Conservation (phyloP, 1,284 basidiomycete genomes). For the Trichosporon coremiiforme region DNA sequence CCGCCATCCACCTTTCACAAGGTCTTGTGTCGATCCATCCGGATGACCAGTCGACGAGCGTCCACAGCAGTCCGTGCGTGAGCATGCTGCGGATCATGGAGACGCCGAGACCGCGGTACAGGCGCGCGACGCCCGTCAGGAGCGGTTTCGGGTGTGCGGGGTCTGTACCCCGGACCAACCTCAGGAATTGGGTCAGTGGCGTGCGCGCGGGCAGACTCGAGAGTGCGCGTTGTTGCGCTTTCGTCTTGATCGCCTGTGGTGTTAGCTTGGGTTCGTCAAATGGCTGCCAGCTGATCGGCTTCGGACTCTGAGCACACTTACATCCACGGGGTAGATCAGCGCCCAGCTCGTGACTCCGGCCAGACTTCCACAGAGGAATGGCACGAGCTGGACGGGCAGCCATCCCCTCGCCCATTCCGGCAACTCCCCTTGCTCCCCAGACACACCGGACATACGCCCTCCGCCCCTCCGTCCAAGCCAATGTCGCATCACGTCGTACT, state of each 20-base stretch:
- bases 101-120: conserved; percentile 54
- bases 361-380: conserved; percentile 54
- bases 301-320: too few relatives aligned
- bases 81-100: conserved; percentile 56
- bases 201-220: conserved; percentile 48
- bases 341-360: conserved; percentile 56
- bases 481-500: conserved; percentile 56
- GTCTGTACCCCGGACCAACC: conserved; percentile 53
- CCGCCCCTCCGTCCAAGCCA: conserved; percentile 38
- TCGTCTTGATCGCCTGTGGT: conserved; percentile 55
- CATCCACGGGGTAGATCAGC: conserved; percentile 56
- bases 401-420: conserved; percentile 52
- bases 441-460: conserved; percentile 16
- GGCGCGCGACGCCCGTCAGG: conserved; percentile 48
- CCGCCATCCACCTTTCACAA: conserved; percentile 19
- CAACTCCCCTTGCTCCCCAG: conserved; percentile 44
- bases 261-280: too few relatives aligned
- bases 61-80: conserved; percentile 56
- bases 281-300: too few relatives aligned
- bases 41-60: conserved; percentile 52
- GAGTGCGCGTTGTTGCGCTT: conserved; percentile 54
- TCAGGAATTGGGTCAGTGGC: conserved; percentile 47
- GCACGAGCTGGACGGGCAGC: conserved; percentile 49
- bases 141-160: conserved; percentile 51
- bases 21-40: conserved; percentile 53